Base-by-base conservation (phyloP, 2,329 filamentous ascomycete genomes). In the Rutstroemia sp. region DNA sequence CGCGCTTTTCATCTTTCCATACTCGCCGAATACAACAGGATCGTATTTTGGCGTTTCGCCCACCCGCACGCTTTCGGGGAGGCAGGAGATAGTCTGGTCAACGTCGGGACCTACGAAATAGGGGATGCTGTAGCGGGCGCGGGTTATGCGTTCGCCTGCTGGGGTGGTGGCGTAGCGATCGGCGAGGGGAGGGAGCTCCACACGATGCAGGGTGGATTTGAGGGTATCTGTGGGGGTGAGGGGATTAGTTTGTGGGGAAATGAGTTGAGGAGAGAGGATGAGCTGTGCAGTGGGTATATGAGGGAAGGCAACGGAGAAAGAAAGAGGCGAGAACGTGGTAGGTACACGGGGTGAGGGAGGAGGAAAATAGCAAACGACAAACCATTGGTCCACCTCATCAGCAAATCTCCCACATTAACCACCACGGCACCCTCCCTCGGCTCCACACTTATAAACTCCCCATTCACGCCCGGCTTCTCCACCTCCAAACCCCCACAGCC, bases 81-180 rank as follows among this genome's bases (percentile, higher is more conserved):
- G 70, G 60, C 77, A 80, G 62, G 80, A 76, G 51, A 84, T 77
- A 8, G 78, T 67, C 3, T 73, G 70, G 45, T 76, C 71, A 2
- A 73, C 70, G 59, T 81, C 75, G 0, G 80, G 77, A 5, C 72
- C 69, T 34, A 83, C 72, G 55, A 84, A 84, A 63, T 82, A 84
- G 0, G 80, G 79, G 52, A 84, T 83, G 8, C 81, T 83, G 60
- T 80, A 84, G 14, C 81, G 70, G 19, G 75, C 72, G 34, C 70
- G 69, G 2, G 77, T 79, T 71, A 79, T 75, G 3, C 71, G 65
- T 14, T 73, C 64, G n/a, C 17, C 45, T n/a, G 21, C n/a, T 5
- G 47, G 3, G 1, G 65, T 63, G 1, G 70, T 73, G 46, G 66
- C 70, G 57, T 67, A 72, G 17, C 72, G 67, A 58, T 74, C 69